phyloP scores from a whole-genome alignment of 495 filamentous ascomycete species.

The Aspergillus heteromorphus region DNA sequence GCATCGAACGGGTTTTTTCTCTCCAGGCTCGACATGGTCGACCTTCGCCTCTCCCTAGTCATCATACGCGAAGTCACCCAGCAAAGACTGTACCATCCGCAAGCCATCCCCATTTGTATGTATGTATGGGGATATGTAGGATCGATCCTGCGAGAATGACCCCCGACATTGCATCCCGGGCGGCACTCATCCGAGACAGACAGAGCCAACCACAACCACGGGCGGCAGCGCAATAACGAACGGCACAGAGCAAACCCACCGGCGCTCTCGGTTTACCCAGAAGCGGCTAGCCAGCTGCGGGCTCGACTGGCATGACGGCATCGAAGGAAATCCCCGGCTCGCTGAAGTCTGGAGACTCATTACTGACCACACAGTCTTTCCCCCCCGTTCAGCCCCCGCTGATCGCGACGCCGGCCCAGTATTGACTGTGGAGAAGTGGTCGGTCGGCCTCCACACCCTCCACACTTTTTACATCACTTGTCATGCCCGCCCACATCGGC shows the following conservation, averaged over 20 bases:
- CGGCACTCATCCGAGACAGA: background rate
- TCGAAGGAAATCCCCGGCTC: background rate
- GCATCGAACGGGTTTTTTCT: background rate
- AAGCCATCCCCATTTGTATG: background rate
- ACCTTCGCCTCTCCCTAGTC: background rate
- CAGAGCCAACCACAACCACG: background rate
- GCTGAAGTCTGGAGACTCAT: background rate
- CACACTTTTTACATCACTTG: too few species aligned
- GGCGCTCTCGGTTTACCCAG: conserved; percentile 15
- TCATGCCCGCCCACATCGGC: background rate
- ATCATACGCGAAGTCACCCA: too few species aligned
- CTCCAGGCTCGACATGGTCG: background rate
- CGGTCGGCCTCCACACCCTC: background rate
- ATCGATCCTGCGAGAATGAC: background rate
- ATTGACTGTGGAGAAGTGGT: too few species aligned
- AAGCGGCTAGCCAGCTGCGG: conserved; percentile 16
- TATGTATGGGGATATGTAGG: too few species aligned
- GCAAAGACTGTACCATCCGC: background rate
- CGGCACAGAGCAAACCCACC: background rate
- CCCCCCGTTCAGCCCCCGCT: background rate
- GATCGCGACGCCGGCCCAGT: background rate
- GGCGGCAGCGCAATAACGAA: background rate
- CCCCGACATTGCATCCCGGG: background rate
- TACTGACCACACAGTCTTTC: background rate
- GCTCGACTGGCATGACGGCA: conserved; percentile 10